A percentile compares a stretch with the other conserved stretches of the same genome.
Evolutionary conservation across 2,329 filamentous ascomycete species (phyloP).

Genomic region (Dothistroma septosporum): DNA sequence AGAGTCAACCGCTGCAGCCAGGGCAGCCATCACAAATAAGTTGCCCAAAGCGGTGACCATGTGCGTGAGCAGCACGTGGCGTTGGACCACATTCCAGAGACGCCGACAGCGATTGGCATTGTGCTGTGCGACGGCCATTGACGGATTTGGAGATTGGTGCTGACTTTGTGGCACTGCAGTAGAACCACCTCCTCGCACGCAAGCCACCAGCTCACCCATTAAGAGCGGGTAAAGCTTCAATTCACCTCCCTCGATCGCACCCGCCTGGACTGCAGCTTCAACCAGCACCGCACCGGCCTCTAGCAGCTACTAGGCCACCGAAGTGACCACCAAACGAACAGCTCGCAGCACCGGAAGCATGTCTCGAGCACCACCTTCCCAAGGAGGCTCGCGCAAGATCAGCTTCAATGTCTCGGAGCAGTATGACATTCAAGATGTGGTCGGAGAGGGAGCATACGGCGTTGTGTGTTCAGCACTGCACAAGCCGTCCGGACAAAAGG

Average conservation of each 20-base stretch:
- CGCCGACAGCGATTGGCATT: constrained; percentile 6
- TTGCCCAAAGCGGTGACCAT: constrained; percentile 9
- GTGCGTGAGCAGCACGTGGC: constrained; percentile 21
- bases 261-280: neutral
- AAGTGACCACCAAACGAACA: neutral
- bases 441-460: constrained; percentile 96
- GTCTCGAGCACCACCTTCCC: constrained; percentile 28
- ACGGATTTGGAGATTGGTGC: constrained; percentile 14
- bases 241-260: neutral
- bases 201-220: neutral
- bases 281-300: constrained; percentile 3
- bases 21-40: constrained; percentile 6
- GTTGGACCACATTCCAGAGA: constrained; percentile 12
- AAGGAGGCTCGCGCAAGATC: constrained; percentile 72
- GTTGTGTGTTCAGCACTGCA: constrained; percentile 98
- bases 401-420: constrained; percentile 99
- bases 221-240: neutral
- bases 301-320: neutral
- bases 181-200: constrained; percentile 8
- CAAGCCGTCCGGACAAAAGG: constrained; percentile 96
- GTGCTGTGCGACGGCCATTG: constrained; percentile 12
- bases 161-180: constrained; percentile 20
- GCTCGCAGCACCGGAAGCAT: constrained; percentile 12
- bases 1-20: neutral
- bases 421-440: constrained; percentile 99